Conservation (phyloP, 2,329 filamentous ascomycete genomes). For the Epichloe sp. region DNA sequence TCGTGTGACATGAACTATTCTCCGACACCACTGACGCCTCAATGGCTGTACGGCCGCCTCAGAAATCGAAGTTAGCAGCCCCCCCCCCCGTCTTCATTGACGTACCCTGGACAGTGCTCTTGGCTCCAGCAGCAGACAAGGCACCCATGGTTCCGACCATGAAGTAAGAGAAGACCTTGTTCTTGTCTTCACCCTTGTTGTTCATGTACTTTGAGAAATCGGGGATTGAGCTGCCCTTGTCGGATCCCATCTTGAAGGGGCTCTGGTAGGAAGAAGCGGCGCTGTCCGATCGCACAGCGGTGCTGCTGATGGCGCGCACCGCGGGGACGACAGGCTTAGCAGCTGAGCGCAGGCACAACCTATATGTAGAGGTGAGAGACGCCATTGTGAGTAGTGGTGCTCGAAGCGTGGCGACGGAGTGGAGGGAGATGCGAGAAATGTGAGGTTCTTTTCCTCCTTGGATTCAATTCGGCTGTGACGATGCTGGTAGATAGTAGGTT, state of each 20-base stretch:
- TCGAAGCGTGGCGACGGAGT: slow-evolving; percentile 6
- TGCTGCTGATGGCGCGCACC: slow-evolving; percentile 44
- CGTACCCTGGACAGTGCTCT: slow-evolving; percentile 96
- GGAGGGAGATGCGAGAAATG: slow-evolving; percentile 12
- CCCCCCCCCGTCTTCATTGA: slow-evolving; percentile 9
- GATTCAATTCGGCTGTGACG: slow-evolving; percentile 19
- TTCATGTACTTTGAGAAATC: slow-evolving; percentile 81
- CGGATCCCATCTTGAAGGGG: slow-evolving; percentile 49
- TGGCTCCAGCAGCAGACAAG: slow-evolving; percentile 82
- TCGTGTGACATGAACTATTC: slow-evolving; percentile 3
- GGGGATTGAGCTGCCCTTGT: slow-evolving; percentile 59
- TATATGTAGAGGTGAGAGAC: slow-evolving; percentile 54
- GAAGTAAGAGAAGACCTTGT: slow-evolving; percentile 92
- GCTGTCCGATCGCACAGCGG: slow-evolving; percentile 33
- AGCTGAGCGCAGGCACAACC: slow-evolving; percentile 51
- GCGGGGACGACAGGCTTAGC: slow-evolving; percentile 27
- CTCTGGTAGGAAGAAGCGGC: slow-evolving; percentile 42
- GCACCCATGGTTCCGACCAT: slow-evolving; percentile 95
- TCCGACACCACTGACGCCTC: slow-evolving; percentile 6
- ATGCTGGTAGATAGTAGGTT: slow-evolving; percentile 15
- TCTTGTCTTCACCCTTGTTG: slow-evolving; percentile 52
- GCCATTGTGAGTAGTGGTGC: slow-evolving; percentile 37
- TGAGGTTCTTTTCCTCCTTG: slow-evolving; percentile 38
- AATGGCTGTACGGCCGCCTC: slow-evolving; percentile 13
- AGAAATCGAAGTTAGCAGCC: neutral